A percentile compares a stretch with the other conserved stretches of the same genome.
Evolutionary conservation across 768 basidiomycete species (phyloP).

Genomic region (Rhizopogon vinicolor): DNA sequence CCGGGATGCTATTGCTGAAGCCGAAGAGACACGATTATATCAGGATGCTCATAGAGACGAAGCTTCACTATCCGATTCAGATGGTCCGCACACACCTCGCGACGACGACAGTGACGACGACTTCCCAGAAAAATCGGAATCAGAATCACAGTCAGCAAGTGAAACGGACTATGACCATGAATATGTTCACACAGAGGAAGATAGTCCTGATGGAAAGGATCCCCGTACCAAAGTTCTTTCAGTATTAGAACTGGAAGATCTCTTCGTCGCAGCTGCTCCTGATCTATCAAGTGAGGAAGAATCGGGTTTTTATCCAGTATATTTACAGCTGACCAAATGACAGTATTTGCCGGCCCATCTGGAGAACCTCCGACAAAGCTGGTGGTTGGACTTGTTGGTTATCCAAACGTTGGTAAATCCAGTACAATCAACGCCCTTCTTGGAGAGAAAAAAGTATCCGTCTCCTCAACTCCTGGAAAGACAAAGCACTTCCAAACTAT

Average conservation of each 20-base stretch:
- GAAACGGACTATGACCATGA: conserved; percentile 34
- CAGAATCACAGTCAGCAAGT: conserved; percentile 23
- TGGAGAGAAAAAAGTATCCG: conserved; percentile 96
- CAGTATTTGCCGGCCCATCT: conserved; percentile 57
- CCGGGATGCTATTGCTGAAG: conserved; percentile 38
- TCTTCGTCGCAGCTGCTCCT: conserved; percentile 72
- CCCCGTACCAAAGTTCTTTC: conserved; percentile 73
- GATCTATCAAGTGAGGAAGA: conserved; percentile 55
- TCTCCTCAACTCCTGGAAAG: conserved; percentile 96
- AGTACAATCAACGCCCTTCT: conserved; percentile 96
- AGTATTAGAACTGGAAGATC: conserved; percentile 82
- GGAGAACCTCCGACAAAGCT: conserved; percentile 61
- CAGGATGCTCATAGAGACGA: neutral
- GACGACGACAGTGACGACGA: conserved; percentile 26
- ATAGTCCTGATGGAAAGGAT: conserved; percentile 47
- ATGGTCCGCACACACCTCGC: conserved; percentile 21
- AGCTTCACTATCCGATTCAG: conserved; percentile 21
- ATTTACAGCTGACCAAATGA: conserved; percentile 3
- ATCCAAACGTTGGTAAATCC: conserved; percentile 98
- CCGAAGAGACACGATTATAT: conserved; percentile 10
- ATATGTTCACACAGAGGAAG: conserved; percentile 54
- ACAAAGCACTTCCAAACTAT: conserved; percentile 99
- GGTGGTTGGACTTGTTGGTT: conserved; percentile 89
- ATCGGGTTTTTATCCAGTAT: neutral
- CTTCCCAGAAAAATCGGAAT: conserved; percentile 15